Conservation (phyloP, 768 basidiomycete genomes). For the Termitomyces bulborhizus region DNA sequence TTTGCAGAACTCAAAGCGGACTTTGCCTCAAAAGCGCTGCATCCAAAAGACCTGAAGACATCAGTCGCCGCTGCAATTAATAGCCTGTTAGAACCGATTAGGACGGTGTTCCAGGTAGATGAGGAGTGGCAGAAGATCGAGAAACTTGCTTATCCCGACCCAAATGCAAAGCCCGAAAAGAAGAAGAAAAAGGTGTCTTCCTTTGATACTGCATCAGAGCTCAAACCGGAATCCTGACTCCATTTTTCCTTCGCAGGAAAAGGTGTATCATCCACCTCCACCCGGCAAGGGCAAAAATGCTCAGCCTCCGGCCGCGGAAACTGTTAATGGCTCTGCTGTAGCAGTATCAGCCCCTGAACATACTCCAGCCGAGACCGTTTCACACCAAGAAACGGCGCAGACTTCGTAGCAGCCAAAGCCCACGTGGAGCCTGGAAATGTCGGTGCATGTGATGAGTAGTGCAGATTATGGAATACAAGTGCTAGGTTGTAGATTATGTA, state of each 20-base stretch:
- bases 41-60: slow-evolving; percentile 87
- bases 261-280: slow-evolving; percentile 80
- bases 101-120: slow-evolving; percentile 66
- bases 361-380: not conserved
- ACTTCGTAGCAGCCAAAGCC: slow-evolving; percentile 4
- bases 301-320: slow-evolving; percentile 11
- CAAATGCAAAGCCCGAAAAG: slow-evolving; percentile 55
- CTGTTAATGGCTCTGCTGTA: not conserved
- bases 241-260: slow-evolving; percentile 42
- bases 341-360: slow-evolving; percentile 9
- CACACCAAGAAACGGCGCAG: not conserved
- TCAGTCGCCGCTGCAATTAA: slow-evolving; percentile 71
- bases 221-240: not conserved
- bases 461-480: slow-evolving; percentile 10
- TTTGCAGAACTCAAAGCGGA: slow-evolving; percentile 66
- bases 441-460: slow-evolving; percentile 3
- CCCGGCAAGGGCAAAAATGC: slow-evolving; percentile 70
- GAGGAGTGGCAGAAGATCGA: slow-evolving; percentile 79
- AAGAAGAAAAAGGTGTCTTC: slow-evolving; percentile 53
- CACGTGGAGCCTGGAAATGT: not conserved
- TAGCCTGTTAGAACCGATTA: slow-evolving; percentile 73
- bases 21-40: slow-evolving; percentile 70
- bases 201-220: not conserved
- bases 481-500: slow-evolving; percentile 6
- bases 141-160: slow-evolving; percentile 79